Conservation (phyloP, 2,329 filamentous ascomycete genomes). For the Neoscytalidium dimidiatum region DNA sequence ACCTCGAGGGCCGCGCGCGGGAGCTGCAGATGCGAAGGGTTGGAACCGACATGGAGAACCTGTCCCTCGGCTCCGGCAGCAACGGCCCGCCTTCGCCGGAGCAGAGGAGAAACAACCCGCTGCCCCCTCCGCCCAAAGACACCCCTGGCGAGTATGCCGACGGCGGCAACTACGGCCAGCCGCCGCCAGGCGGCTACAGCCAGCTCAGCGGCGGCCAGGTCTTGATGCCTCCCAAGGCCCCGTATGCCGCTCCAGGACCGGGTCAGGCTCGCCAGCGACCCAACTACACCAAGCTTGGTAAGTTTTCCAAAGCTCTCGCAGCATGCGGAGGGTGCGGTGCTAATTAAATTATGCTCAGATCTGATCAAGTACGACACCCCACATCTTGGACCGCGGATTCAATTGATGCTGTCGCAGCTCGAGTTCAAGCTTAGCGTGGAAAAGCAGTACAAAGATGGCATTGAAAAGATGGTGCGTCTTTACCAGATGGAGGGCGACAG, state of each 20-base stretch:
- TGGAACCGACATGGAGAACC: conserved; percentile 65
- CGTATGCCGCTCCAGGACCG: conserved; percentile 74
- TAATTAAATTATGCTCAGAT: conserved; percentile 58
- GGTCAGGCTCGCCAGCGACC: conserved; percentile 68
- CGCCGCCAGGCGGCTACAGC: conserved; percentile 55
- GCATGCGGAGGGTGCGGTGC: conserved; percentile 7
- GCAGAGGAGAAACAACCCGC: conserved; percentile 39
- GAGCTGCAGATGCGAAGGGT: conserved; percentile 83
- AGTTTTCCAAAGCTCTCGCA: conserved; percentile 31
- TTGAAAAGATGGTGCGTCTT: conserved; percentile 98
- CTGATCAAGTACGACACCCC: conserved; percentile 98
- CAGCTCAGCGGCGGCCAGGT: conserved; percentile 67
- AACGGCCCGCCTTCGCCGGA: conserved; percentile 36
- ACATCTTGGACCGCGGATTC: conserved; percentile 93
- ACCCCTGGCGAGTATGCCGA: conserved; percentile 55
- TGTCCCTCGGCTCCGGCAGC: conserved; percentile 62
- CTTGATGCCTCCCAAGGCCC: conserved; percentile 78
- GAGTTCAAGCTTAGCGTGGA: conserved; percentile 99
- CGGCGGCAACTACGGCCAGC: conserved; percentile 64
- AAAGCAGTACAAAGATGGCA: conserved; percentile 97
- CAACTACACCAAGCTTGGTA: conserved; percentile 96
- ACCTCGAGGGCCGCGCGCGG: conserved; percentile 88
- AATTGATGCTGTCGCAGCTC: conserved; percentile 97
- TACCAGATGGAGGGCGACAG: conserved; percentile 97
- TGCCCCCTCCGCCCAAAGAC: conserved; percentile 73